Percentiles rank a stretch among this genome's conserved stretches.
phyloP scores from a whole-genome alignment of 192 early-diverging fungal genomes.

The Coemansia sp. region DNA sequence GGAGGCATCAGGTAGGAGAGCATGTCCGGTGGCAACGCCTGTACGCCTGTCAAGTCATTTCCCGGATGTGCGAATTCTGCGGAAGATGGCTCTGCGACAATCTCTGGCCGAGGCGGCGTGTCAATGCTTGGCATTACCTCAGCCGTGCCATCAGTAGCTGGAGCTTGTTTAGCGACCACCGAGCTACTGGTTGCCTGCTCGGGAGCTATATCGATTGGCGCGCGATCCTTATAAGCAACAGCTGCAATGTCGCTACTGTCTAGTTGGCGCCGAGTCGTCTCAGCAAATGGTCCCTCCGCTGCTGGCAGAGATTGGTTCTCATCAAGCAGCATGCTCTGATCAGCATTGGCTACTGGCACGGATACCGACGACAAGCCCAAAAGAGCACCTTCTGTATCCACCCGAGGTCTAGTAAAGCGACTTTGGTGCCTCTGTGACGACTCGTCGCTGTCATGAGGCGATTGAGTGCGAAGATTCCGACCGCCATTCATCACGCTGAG shows the following conservation, averaged over 20 bases:
- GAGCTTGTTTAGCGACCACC: neutral
- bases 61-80: neutral
- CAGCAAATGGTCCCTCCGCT: neutral
- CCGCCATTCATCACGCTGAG: slow-evolving; percentile 43
- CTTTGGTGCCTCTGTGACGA: slow-evolving; percentile 4
- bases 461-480: slow-evolving; percentile 12
- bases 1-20: neutral
- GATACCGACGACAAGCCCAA: neutral
- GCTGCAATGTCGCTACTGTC: neutral
- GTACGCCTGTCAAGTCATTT: slow-evolving; percentile 1
- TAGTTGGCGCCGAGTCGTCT: neutral
- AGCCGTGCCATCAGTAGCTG: neutral
- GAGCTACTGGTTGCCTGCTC: neutral
- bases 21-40: slow-evolving; percentile 7
- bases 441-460: slow-evolving; percentile 30
- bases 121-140: neutral
- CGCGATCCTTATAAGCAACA: neutral
- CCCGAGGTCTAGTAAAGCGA: neutral
- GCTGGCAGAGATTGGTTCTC: neutral
- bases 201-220: neutral
- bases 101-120: neutral
- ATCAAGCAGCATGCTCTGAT: neutral
- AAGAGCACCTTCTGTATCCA: neutral
- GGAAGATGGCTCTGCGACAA: neutral
- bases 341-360: neutral